Conservation (phyloP, 768 basidiomycete genomes). For the Piloderma croceum region DNA sequence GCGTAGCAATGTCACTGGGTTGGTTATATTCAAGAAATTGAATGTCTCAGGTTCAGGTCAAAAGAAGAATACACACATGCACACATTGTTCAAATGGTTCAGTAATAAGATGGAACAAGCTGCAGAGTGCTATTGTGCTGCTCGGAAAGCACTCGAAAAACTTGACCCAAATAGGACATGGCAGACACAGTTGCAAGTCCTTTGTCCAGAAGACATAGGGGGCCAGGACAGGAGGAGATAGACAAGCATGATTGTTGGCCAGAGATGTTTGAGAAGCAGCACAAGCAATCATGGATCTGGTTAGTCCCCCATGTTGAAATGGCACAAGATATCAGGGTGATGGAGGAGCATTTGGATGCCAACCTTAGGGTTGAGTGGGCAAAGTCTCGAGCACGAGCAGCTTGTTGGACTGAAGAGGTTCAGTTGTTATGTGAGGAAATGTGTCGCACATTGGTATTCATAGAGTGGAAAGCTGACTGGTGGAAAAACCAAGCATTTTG, state of each 20-base stretch:
- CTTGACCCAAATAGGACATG: constrained; percentile 16
- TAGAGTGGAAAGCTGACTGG: constrained; percentile 14
- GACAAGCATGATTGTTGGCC: too few relatives aligned
- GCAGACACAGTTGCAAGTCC: constrained; percentile 3
- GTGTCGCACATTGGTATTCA: constrained; percentile 8
- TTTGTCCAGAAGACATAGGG: constrained; percentile 7
- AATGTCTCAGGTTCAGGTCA: constrained; percentile 16
- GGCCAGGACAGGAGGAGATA: constrained; percentile 17
- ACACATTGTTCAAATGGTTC: constrained; percentile 10
- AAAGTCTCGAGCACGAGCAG: constrained; percentile 15
- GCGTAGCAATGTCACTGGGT: constrained; percentile 8
- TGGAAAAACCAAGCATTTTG: constrained; percentile 9
- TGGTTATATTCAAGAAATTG: constrained; percentile 19
- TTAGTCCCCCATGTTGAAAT: too few relatives aligned
- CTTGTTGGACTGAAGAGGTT: constrained; percentile 21
- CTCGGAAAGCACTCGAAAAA: constrained; percentile 3
- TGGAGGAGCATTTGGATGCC: too few relatives aligned
- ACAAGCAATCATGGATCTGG: too few relatives aligned
- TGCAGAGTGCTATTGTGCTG: constrained; percentile 12
- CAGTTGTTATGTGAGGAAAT: constrained; percentile 22
- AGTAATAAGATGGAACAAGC: constrained; percentile 2
- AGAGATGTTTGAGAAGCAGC: too few relatives aligned
- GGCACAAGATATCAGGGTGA: too few relatives aligned
- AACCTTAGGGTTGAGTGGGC: constrained; percentile 23
- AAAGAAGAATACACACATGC: constrained; percentile 17